phyloP scores from a whole-genome alignment of 768 basidiomycete species.

The Fomitopsis serialis region DNA sequence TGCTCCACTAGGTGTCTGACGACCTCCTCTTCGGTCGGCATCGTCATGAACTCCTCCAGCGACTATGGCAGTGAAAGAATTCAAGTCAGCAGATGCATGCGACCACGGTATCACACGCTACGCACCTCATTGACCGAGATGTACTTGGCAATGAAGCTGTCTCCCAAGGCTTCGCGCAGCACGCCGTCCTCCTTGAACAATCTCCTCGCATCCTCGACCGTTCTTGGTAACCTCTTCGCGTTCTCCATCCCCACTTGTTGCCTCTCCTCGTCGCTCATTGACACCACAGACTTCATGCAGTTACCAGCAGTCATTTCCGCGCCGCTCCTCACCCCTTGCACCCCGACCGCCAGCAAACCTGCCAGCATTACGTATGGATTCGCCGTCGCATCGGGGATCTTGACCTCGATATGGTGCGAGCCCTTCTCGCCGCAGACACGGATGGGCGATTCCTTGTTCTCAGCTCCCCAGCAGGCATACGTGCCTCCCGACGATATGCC shows the following conservation, averaged over 20 bases:
- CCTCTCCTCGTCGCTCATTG: constrained; percentile 35
- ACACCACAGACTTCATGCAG: constrained; percentile 30
- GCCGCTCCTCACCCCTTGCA: constrained; percentile 40
- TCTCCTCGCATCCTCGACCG: no score
- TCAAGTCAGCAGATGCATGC: no score
- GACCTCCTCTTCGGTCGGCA: no score
- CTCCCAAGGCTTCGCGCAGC: no score
- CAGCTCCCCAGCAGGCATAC: constrained; percentile 60
- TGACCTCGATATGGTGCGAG: constrained; percentile 58
- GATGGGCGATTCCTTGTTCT: constrained; percentile 62
- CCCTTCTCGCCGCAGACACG: constrained; percentile 52
- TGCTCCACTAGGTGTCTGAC: no score
- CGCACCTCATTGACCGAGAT: no score
- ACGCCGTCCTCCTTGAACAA: no score
- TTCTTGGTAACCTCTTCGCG: no score
- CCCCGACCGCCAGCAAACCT: constrained; percentile 48
- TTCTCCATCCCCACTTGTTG: constrained; percentile 2
- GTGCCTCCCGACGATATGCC: constrained; percentile 71
- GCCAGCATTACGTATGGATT: constrained; percentile 59
- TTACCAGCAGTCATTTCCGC: constrained; percentile 25
- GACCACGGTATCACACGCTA: no score
- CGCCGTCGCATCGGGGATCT: constrained; percentile 58
- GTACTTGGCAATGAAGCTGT: no score
- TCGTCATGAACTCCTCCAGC: no score
- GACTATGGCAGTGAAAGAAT: no score